A percentile compares a stretch with the other conserved stretches of the same genome.
Conservation (phyloP, 2,329 filamentous ascomycete species). For the Fusarium caatingaense region DNA sequence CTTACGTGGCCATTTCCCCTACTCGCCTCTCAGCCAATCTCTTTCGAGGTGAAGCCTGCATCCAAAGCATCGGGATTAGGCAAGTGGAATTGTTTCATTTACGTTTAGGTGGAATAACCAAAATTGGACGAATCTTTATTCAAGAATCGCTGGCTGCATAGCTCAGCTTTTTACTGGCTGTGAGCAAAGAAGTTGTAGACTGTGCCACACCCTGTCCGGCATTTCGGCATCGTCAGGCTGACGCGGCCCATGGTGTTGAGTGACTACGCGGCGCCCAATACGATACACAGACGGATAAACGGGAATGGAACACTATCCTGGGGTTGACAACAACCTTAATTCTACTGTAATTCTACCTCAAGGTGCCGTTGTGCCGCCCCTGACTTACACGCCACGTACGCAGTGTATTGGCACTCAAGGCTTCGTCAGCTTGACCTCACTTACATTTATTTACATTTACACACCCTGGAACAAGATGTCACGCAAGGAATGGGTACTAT, state of each 20-base stretch:
- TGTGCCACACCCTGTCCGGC: conserved; percentile 29
- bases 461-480: conserved; percentile 14
- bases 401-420: background rate
- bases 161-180: background rate
- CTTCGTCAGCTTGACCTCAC: background rate
- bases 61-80: background rate
- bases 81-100: background rate
- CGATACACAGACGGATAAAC: conserved; percentile 16
- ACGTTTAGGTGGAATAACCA: background rate
- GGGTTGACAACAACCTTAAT: conserved; percentile 22
- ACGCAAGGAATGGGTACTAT: conserved; percentile 4
- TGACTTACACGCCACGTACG: conserved; percentile 13
- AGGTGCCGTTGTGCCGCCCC: conserved; percentile 15
- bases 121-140: background rate
- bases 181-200: background rate
- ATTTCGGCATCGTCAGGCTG: conserved; percentile 38
- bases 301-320: conserved; percentile 8
- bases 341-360: conserved; percentile 13
- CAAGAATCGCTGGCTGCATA: background rate
- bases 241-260: conserved; percentile 37
- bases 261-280: conserved; percentile 29
- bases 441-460: background rate
- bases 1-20: conserved; percentile 2
- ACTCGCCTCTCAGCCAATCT: background rate
- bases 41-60: background rate